Evolutionary conservation across 805 yeast genomes (phyloP), one percentile per base, ranked within the genome.

Genomic region (Ogataea pignaliae): DNA sequence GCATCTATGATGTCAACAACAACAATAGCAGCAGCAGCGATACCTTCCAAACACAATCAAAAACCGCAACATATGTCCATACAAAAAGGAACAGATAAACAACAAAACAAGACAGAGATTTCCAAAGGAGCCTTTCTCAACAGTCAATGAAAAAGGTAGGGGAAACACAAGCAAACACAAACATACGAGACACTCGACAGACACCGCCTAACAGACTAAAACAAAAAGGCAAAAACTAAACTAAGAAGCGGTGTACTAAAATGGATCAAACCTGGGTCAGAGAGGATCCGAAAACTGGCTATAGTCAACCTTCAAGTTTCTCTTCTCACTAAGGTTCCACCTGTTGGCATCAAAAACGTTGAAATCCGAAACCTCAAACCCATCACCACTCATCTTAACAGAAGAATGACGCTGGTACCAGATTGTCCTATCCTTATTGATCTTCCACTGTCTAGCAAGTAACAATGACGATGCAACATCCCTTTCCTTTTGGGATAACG

Each of bases 271-370:
- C 26, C 7, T 5, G 26, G 26, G 26, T 21, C 26, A 21, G 26
- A 21, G 26, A 21, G 26, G 26, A 21, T 21, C n/a, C 7, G 49
- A n/a, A 37, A 56, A 49, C 46, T 53, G 56, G 36, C 47, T 48
- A 43, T 64, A 67, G 36, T 71, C 75, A 40, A 72, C 55, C 48
- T 61, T 69, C 50, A 62, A 64, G 48, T 71, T 70, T 26, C 60
- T 52, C 55, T 66, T 69, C 45, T 72, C 78, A 15, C 59, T 53
- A 13, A 70, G 61, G 14, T 64, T 62, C 78, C 78, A 73, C 40
- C 64, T 69, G 41, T 59, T 65, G 29, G 71, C 63, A 52, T 69
- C 71, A 50, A 73, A 73, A 12, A 71, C 58, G 47, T 65, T 70
- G 54, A 61, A 71, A 46, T 72, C 75, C 29, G 72, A 73, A 29